A percentile compares a stretch with the other conserved stretches of the same genome.
phyloP scores from a whole-genome alignment of 805 yeast species.

The Hanseniaspora vineae region DNA sequence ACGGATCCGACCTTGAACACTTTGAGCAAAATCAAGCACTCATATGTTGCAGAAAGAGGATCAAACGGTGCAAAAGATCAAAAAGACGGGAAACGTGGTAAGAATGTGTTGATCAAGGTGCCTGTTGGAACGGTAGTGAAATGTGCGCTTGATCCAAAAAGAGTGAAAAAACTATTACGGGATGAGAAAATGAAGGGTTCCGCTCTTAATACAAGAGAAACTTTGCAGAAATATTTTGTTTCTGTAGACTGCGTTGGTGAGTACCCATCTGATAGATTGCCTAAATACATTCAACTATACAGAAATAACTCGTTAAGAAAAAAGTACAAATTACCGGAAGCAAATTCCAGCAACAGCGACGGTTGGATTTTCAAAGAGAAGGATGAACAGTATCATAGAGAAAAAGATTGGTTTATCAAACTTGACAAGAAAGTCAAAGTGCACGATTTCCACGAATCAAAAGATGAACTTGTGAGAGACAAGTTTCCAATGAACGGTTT shows the following conservation, averaged over 20 bases:
- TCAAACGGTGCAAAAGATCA: slow-evolving; percentile 59
- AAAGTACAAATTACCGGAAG: slow-evolving; percentile 49
- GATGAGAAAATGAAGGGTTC: slow-evolving; percentile 7
- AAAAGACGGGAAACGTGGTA: slow-evolving; percentile 76
- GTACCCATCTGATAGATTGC: slow-evolving; percentile 18
- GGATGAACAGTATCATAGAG: slow-evolving; percentile 55
- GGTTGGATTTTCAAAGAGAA: slow-evolving; percentile 77
- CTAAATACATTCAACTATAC: slow-evolving; percentile 42
- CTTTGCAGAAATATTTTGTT: slow-evolving; percentile 12
- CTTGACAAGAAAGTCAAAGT: slow-evolving; percentile 50
- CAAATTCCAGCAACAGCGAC: slow-evolving; percentile 12
- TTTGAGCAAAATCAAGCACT: slow-evolving; percentile 52
- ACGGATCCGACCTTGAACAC: slow-evolving; percentile 65
- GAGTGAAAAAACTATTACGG: slow-evolving; percentile 24
- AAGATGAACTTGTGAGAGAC: slow-evolving; percentile 50
- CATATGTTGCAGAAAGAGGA: slow-evolving; percentile 66
- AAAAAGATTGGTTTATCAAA: slow-evolving; percentile 51
- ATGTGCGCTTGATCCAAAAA: slow-evolving; percentile 70
- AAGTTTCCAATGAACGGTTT: slow-evolving; percentile 71
- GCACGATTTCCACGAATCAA: slow-evolving; percentile 46
- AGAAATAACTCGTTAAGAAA: slow-evolving; percentile 23
- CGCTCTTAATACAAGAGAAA: slow-evolving; percentile 10
- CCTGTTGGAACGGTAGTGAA: slow-evolving; percentile 84
- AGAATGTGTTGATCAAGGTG: slow-evolving; percentile 65
- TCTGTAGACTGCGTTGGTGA: slow-evolving; percentile 26